phyloP scores from a whole-genome alignment of 345 rosid species.

The Ceriops tagal region DNA sequence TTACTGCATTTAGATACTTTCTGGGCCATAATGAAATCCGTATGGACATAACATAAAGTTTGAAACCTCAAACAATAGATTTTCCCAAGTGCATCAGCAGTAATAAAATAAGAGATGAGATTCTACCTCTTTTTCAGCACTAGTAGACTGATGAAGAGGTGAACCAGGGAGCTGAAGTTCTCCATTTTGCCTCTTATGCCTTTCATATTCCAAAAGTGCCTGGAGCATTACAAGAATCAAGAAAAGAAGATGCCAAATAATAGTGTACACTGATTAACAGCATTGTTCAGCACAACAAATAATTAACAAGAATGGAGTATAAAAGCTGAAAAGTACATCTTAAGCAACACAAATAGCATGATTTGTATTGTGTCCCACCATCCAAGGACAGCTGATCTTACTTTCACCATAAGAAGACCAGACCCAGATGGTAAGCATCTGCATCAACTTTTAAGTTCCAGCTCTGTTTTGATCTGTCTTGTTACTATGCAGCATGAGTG shows the following conservation, averaged over 20 bases:
- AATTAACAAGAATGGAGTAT: not conserved
- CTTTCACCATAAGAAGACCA: not conserved
- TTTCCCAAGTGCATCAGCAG: conserved; percentile 4
- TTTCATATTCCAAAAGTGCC: conserved; percentile 91
- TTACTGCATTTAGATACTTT: no score
- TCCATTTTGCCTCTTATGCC: conserved; percentile 57
- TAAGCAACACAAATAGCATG: not conserved
- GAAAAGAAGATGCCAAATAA: conserved; percentile 8
- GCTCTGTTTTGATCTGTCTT: not conserved
- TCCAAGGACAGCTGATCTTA: not conserved
- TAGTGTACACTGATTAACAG: not conserved
- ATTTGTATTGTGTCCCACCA: conserved; percentile 6
- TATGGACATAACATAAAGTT: not conserved
- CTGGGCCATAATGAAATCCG: no score
- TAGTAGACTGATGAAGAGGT: conserved; percentile 45
- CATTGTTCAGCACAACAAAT: not conserved
- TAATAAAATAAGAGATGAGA: conserved; percentile 5
- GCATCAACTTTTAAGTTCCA: not conserved
- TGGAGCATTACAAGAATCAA: conserved; percentile 31
- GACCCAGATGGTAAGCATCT: not conserved
- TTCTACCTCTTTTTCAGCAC: conserved; percentile 70
- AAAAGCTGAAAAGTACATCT: conserved; percentile 6
- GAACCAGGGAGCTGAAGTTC: conserved; percentile 70
- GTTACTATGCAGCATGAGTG: not conserved
- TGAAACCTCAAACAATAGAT: not conserved